Evolutionary conservation across 805 yeast genomes (phyloP).

Genomic region (Priceomyces carsonii): DNA sequence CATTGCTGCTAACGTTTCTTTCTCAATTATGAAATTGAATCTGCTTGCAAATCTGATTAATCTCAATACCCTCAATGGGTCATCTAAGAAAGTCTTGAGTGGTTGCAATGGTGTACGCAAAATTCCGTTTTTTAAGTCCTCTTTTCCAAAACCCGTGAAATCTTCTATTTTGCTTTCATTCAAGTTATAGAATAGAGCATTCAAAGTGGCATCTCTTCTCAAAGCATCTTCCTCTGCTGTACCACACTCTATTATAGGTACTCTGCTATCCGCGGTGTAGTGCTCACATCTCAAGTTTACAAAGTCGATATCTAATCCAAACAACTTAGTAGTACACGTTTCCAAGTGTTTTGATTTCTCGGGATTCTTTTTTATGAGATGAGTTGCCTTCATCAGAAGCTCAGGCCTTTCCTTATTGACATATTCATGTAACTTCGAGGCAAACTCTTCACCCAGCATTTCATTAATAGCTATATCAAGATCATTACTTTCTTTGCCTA

Average conservation of each 20-base stretch:
- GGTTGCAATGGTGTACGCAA: slow-evolving; percentile 90
- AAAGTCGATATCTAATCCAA: slow-evolving; percentile 85
- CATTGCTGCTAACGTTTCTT: slow-evolving; percentile 66
- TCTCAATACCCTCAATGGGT: slow-evolving; percentile 87
- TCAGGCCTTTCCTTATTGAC: slow-evolving; percentile 26
- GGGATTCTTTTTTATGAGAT: slow-evolving; percentile 88
- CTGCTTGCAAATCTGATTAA: slow-evolving; percentile 83
- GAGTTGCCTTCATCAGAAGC: slow-evolving; percentile 48
- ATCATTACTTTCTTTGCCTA: slow-evolving; percentile 81
- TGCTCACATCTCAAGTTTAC: slow-evolving; percentile 88
- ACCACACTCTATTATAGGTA: slow-evolving; percentile 83
- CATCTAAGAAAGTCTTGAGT: slow-evolving; percentile 82
- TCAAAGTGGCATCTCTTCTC: slow-evolving; percentile 93
- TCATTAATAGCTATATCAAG: slow-evolving; percentile 88
- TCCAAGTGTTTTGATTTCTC: slow-evolving; percentile 95
- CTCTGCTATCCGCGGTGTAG: slow-evolving; percentile 79
- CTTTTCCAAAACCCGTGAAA: slow-evolving; percentile 72
- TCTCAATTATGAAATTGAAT: slow-evolving; percentile 66
- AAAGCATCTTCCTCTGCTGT: slow-evolving; percentile 90
- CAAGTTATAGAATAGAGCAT: slow-evolving; percentile 88
- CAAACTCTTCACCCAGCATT: slow-evolving; percentile 85
- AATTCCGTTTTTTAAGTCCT: slow-evolving; percentile 68
- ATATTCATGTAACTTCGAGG: slow-evolving; percentile 59
- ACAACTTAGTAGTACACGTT: slow-evolving; percentile 89
- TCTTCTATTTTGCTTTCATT: slow-evolving; percentile 74